Conservation (phyloP, 2,329 filamentous ascomycete genomes). For the Aspergillus caelatus region DNA sequence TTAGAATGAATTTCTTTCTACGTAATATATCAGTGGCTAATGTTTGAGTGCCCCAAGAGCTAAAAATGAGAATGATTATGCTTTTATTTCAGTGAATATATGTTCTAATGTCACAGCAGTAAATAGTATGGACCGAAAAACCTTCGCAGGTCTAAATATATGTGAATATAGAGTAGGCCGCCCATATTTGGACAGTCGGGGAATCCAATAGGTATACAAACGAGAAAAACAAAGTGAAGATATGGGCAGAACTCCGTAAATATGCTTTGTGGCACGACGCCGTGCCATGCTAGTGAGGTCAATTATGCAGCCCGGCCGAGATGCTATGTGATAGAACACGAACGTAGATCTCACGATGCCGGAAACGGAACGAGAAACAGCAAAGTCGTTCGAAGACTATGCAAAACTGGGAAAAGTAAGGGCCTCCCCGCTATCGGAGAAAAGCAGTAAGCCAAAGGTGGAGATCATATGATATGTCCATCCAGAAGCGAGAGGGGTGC, state of each 20-base stretch:
- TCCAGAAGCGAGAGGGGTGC: conserved; percentile 17
- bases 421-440: conserved; percentile 9
- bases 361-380: conserved; percentile 6
- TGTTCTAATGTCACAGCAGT: background rate
- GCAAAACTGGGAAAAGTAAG: conserved; percentile 12
- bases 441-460: conserved; percentile 10
- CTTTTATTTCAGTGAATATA: background rate
- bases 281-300: conserved; percentile 36
- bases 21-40: background rate
- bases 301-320: conserved; percentile 11
- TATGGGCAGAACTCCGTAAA: conserved; percentile 25
- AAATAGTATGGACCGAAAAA: conserved; percentile 6
- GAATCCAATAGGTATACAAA: conserved; percentile 21
- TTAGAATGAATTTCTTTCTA: background rate
- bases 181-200: conserved; percentile 1
- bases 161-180: background rate
- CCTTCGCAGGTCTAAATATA: conserved; percentile 18
- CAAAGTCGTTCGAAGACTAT: conserved; percentile 4
- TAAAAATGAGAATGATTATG: background rate
- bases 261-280: conserved; percentile 34
- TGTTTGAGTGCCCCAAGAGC: background rate
- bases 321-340: background rate
- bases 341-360: background rate
- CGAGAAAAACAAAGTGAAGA: conserved; percentile 18
- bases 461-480: conserved; percentile 17